These are phyloP conservation scores for Chlorella sp. DNA, from an alignment of 139 green algal genomes.

Conservation along the genomic window DNA sequence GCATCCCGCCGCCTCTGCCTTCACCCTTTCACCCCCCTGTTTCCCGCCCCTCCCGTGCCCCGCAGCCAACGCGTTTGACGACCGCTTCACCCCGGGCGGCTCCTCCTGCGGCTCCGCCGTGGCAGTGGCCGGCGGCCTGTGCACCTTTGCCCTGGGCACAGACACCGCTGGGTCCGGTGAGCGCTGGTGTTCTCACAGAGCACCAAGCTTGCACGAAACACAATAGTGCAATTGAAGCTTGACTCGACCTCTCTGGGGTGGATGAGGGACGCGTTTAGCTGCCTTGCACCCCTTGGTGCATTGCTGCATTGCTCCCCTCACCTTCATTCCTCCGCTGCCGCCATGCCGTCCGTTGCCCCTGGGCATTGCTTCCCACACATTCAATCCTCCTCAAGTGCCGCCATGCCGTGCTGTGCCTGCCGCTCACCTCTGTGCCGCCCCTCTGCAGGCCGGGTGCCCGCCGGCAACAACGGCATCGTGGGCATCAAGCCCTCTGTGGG, in stretches of 20 bases:
- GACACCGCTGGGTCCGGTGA: slow-evolving; percentile 81
- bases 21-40: background rate
- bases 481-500: slow-evolving; percentile 81
- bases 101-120: slow-evolving; percentile 73
- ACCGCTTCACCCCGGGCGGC: slow-evolving; percentile 75
- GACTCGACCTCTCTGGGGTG: no score
- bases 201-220: no score
- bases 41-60: background rate
- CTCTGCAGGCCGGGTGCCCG: slow-evolving; percentile 65
- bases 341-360: no score
- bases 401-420: background rate
- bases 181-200: no score
- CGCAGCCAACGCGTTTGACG: slow-evolving; percentile 28
- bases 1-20: background rate
- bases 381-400: no score
- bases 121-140: slow-evolving; percentile 67
- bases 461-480: slow-evolving; percentile 77
- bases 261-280: no score
- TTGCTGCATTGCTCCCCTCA: no score
- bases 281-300: no score
- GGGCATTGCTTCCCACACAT: no score
- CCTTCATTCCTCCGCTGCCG: no score
- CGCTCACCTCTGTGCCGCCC: background rate
- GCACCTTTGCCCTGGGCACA: slow-evolving; percentile 84
- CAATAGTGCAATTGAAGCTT: no score